phyloP scores from a whole-genome alignment of 2,329 filamentous ascomycete genomes.

The Xylariaceae sp. region DNA sequence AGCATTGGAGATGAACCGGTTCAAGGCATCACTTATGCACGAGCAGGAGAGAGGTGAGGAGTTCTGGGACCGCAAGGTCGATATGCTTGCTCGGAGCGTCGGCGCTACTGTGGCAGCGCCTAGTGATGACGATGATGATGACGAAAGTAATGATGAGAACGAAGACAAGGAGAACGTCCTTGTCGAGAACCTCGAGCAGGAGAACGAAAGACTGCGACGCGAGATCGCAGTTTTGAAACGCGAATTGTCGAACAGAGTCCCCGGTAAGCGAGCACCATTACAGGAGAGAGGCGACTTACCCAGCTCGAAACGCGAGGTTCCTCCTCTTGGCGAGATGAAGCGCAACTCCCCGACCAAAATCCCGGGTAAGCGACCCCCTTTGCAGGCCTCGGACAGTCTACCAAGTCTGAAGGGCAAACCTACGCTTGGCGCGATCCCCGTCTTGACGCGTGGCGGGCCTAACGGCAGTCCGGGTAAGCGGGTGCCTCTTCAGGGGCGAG shows the following conservation, averaged over 20 bases:
- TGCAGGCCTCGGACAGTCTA: no score
- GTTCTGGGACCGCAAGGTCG: conserved; percentile 84
- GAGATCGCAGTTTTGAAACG: conserved; percentile 62
- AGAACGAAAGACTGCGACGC: conserved; percentile 63
- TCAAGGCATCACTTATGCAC: conserved; percentile 71
- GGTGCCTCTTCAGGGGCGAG: conserved; percentile 49
- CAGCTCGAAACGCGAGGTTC: conserved; percentile 26
- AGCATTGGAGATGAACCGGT: conserved; percentile 69
- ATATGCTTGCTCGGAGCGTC: conserved; percentile 58
- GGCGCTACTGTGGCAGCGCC: conserved; percentile 36
- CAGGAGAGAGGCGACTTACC: conserved; percentile 46
- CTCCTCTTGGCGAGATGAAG: conserved; percentile 35
- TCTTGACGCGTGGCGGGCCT: conserved; percentile 60
- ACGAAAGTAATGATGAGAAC: conserved; percentile 40
- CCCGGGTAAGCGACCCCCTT: no score
- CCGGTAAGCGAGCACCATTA: conserved; percentile 53
- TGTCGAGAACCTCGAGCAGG: conserved; percentile 60
- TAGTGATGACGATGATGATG: conserved; percentile 43
- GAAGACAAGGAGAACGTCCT: conserved; percentile 58
- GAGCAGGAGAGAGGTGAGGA: conserved; percentile 77
- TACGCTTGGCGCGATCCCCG: conserved; percentile 47
- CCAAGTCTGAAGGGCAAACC: no score
- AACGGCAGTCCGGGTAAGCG: conserved; percentile 59
- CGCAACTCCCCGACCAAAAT: no score
- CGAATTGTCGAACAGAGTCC: conserved; percentile 59